These are phyloP conservation scores for Biscogniauxia sp. DNA, from an alignment of 2,329 filamentous ascomycete genomes.

Conservation along the genomic window DNA sequence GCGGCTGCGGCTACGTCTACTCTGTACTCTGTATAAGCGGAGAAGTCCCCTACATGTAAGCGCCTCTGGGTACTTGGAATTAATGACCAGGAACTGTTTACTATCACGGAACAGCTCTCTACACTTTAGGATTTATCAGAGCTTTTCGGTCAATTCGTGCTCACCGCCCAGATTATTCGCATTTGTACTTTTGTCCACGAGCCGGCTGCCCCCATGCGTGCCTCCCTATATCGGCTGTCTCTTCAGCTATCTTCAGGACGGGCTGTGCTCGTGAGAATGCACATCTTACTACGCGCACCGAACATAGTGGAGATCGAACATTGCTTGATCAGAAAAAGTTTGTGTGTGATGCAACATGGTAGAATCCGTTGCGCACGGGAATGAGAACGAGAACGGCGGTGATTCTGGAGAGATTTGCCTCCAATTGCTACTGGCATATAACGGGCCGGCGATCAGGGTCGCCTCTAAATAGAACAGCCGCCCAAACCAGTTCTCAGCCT, in stretches of 20 bases:
- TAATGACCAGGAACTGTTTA: neutral
- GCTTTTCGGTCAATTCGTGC: neutral
- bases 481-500: constrained; percentile 21
- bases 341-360: constrained; percentile 19
- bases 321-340: constrained; percentile 10
- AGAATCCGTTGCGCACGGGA: constrained; percentile 23
- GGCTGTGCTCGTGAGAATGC: neutral
- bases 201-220: neutral
- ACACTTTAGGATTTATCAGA: neutral
- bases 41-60: neutral
- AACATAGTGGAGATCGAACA: constrained; percentile 11
- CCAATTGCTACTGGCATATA: constrained; percentile 13
- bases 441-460: constrained; percentile 6
- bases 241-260: neutral
- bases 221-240: neutral
- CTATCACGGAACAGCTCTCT: neutral
- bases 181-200: neutral
- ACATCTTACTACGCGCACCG: constrained; percentile 4
- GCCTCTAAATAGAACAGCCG: constrained; percentile 17
- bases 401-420: constrained; percentile 13
- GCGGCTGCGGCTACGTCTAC: neutral
- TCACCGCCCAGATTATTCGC: neutral
- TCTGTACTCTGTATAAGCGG: neutral
- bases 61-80: neutral
- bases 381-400: constrained; percentile 12